phyloP scores from a whole-genome alignment of 139 green algal species.

The Coelastrella sp. region DNA sequence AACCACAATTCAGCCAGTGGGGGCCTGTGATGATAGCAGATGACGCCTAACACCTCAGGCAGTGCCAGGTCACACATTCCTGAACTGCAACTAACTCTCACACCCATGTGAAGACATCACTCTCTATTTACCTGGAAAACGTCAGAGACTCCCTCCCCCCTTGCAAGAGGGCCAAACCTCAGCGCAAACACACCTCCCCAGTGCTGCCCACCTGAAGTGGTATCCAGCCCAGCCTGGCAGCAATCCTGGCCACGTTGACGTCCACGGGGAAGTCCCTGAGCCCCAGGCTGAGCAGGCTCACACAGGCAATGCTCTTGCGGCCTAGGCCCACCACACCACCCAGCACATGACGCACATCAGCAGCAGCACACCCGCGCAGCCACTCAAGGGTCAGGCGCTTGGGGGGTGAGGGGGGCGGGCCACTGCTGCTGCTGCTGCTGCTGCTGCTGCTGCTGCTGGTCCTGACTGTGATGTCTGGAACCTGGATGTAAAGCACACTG shows the following conservation, averaged over 20 bases:
- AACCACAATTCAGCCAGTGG: too few species aligned
- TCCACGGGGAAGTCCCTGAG: conserved; percentile 83
- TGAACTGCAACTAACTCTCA: too few species aligned
- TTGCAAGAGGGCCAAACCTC: not conserved
- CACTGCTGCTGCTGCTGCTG: conserved; percentile 1
- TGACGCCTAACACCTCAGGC: too few species aligned
- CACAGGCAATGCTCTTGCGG: conserved; percentile 80
- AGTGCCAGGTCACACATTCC: too few species aligned
- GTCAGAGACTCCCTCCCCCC: too few species aligned
- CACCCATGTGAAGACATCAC: too few species aligned
- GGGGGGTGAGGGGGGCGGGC: not conserved
- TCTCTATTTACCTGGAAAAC: too few species aligned
- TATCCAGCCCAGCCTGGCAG: conserved; percentile 81
- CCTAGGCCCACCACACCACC: conserved; percentile 67
- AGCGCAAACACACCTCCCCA: not conserved
- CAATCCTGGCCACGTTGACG: conserved; percentile 84
- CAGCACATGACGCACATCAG: conserved; percentile 48
- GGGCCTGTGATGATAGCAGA: too few species aligned
- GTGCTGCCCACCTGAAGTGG: conserved; percentile 53
- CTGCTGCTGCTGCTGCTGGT: not conserved
- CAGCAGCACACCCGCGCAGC: conserved; percentile 53
- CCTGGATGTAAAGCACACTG: conserved; percentile 9
- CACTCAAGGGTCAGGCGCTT: conserved; percentile 70
- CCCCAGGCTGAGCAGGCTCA: conserved; percentile 74
- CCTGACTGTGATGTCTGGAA: not conserved